Base-by-base conservation (phyloP, 352 stramenopile genomes). In the Globisporangium sylvaticum region DNA sequence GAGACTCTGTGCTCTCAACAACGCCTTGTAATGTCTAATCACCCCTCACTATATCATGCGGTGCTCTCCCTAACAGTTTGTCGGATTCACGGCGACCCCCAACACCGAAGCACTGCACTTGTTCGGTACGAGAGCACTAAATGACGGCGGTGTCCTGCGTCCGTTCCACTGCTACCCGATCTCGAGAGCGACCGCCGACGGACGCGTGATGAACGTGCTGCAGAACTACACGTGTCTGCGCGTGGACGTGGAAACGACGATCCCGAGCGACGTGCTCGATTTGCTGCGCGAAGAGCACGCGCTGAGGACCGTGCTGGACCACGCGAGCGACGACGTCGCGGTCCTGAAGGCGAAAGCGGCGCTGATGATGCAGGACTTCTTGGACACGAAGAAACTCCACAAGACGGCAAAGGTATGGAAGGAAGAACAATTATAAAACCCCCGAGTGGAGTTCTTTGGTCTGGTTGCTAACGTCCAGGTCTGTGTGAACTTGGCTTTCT, bases 81-180 rank as follows among this genome's bases (percentile, higher is more conserved):
- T 95, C 32, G 87, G 87, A 2, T 91, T 95, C 64, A 92, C 87
- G 2, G 85, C 87, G 25, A 95, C 87, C 1, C 87, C 87, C 34
- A 93, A 90, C 57, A 25, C 57, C 0, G 76, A 89, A 46, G 81
- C 87, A 15, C 71, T 95, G 4, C 65, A 85, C 44, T 69, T 95
- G n/a, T 95, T 95, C 68, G 85, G 87, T 5, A 76, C 76, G 22
- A 31, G 27, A 53, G 58, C 46, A 2, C 55, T 2, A n/a, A n/a
- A n/a, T n/a, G n/a, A n/a, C n/a, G 55, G 75, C 22, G 62, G 42
- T 0, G 64, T 74, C 14, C 67, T 76, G 1, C 55, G 46, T 22
- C 80, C 87, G 7, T 94, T 95, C 56, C 77, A 95, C 56, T 90
- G 80, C 60, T 92, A 95, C 62, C 69, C 87, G 15, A 92, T 95